Evolutionary conservation across 805 yeast species (phyloP), one percentile per base, ranked within the genome.

Genomic region (Yarrowia sp.): DNA sequence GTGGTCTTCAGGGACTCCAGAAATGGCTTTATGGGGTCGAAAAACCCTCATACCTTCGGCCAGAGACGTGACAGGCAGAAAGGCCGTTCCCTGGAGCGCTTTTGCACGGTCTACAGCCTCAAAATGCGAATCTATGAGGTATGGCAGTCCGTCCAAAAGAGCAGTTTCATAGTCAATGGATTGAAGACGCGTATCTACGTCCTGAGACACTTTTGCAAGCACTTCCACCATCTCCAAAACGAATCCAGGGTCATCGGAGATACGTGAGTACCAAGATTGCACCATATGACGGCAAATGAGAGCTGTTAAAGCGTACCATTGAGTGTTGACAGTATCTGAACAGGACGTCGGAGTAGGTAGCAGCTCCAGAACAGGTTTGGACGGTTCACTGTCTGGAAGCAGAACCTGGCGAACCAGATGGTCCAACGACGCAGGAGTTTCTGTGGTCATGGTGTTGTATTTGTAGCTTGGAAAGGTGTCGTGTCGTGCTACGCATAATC

Each of bases 231-330:
- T 65, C 64, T 83, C 86, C 19, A 64, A 68, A 10, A 75, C 68
- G 61, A 84, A 78, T 52, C 80, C 79, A 1, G 76, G 74, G 58
- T 80, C 81, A 51, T 76, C 79, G 0, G 83, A 74, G 7, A 82
- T 70, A 19, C 70, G 67, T 26, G 70, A 69, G 70, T 83, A 83
- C 83, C 85, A 82, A 10, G 76, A 71, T 21, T 76, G 73, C 3
- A 84, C 77, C 67, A 84, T 84, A 62, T 80, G 80, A 24, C 79
- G 76, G 44, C 82, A 65, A 4, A 83, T 69, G 14, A 83, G 71
- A 0, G 84, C 83, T 4, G 82, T 66, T 4, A 84, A 67, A 1
- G 82, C 78, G 67, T 82, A 81, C 14, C 83, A 70, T 67, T 82
- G 80, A 1, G 74, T 63, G 67, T 83, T 84, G 4, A 83, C 76